phyloP scores from a whole-genome alignment of 495 filamentous ascomycete genomes.

The Podospora pseudoanserina region DNA sequence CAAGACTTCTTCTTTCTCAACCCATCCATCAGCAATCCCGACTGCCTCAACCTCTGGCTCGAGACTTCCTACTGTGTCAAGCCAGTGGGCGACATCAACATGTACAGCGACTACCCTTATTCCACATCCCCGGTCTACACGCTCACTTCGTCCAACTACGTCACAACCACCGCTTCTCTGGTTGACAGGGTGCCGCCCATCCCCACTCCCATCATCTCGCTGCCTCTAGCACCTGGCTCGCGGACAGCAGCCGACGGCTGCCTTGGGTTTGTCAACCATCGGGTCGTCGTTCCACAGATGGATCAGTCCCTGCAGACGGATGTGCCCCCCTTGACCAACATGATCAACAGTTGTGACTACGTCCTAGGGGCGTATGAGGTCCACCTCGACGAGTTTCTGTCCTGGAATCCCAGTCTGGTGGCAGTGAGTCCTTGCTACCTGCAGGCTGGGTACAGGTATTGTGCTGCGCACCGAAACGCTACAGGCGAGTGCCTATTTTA shows the following conservation, averaged over 20 bases:
- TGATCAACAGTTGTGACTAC: neutral
- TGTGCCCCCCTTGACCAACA: neutral
- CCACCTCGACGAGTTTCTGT: neutral
- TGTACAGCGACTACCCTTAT: neutral
- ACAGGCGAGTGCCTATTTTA: no score
- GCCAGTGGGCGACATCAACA: neutral
- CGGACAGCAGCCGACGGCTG: neutral
- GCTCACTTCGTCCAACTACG: neutral
- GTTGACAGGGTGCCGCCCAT: no score
- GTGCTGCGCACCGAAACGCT: neutral
- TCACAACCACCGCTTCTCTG: neutral
- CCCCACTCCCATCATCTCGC: neutral
- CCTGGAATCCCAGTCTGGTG: neutral
- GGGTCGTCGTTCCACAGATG: no score
- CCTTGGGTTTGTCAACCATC: neutral
- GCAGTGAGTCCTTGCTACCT: neutral
- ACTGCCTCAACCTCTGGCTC: slow-evolving; percentile 32
- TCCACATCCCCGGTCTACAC: neutral
- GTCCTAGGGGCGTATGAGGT: neutral
- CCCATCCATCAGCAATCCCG: slow-evolving; percentile 22
- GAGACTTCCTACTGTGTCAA: neutral
- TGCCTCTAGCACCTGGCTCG: neutral
- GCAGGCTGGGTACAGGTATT: neutral
- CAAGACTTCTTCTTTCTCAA: slow-evolving; percentile 12
- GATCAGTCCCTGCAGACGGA: no score